phyloP scores from a whole-genome alignment of 441 rosid genomes.

The Aleurites moluccanus region DNA sequence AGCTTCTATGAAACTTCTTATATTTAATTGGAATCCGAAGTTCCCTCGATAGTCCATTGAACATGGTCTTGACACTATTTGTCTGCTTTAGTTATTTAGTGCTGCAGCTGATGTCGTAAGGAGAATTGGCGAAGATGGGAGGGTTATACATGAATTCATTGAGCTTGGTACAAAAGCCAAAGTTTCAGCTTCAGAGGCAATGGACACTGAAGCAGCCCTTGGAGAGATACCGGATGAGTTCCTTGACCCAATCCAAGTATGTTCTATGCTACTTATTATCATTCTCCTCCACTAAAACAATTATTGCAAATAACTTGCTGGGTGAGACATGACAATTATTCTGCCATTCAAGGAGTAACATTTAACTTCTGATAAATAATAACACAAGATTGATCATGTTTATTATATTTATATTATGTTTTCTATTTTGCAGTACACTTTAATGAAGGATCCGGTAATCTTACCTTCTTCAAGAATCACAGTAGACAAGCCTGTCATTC shows the following conservation, averaged over 20 bases:
- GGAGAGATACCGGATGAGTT: slow-evolving; percentile 98
- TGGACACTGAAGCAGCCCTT: slow-evolving; percentile 93
- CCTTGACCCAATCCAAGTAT: slow-evolving; percentile 96
- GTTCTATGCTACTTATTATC: background rate
- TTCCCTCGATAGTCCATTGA: slow-evolving; percentile 11
- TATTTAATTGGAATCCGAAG: background rate
- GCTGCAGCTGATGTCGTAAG: slow-evolving; percentile 84
- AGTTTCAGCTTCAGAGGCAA: slow-evolving; percentile 92
- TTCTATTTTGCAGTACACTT: slow-evolving; percentile 57
- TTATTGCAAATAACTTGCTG: background rate
- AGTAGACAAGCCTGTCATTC: slow-evolving; percentile 86
- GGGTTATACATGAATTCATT: slow-evolving; percentile 70
- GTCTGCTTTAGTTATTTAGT: slow-evolving; percentile 62
- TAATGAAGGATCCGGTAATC: slow-evolving; percentile 99
- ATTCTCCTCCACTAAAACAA: background rate
- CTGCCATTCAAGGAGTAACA: background rate
- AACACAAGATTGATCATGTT: too few species aligned
- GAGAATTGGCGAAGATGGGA: slow-evolving; percentile 81
- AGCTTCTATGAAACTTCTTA: slow-evolving; percentile 17
- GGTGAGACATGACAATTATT: background rate
- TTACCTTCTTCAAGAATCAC: slow-evolving; percentile 91
- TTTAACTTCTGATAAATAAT: background rate
- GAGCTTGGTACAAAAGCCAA: slow-evolving; percentile 80
- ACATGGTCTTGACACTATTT: slow-evolving; percentile 23
- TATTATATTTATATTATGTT: background rate